Evolutionary conservation across 139 green algal genomes (phyloP), one percentile per base, ranked within the genome.

Genomic region (Picochlorum sp.): DNA sequence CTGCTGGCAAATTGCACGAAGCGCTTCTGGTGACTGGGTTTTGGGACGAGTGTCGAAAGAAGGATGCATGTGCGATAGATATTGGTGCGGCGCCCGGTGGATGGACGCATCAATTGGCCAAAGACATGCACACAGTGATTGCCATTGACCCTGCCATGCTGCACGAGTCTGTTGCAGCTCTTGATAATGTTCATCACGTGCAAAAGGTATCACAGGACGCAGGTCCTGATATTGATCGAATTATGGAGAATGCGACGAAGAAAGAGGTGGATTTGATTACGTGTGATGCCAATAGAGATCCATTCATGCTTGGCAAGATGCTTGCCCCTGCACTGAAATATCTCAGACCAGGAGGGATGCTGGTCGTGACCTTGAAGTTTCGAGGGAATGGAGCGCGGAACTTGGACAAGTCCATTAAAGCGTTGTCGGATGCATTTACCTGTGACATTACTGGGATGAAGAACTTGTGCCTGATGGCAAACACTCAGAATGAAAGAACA

Each of bases 51-150:
- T 21, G 24, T 23, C 34, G 34, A 4, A 41, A 14, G 34, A 41
- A 11, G 8, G 63, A 28, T 32, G 64, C 16, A 18, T 0, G 9
- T 62, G 66, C 57, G 6, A 34, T 73, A 14, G 56, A 73, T 62
- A 58, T 61, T n/a, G 66, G 66, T 44, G 66, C 66, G 9, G 66
- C 66, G n/a, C 66, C 66, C n/a, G 66, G 66, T 26, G 66, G 66
- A 10, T 73, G 66, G 66, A 73, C 66, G 4, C 28, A 41, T 10
- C 4, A 38, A n/a, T 30, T 73, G 30, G 57, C 57, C 26, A 4
- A 65, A 52, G 10, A 16, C 7, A 44, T 61, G 21, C 34, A 45
- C 13, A 49, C 11, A 14, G 66, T 73, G n/a, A 49, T 73, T 11
- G 66, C 66, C 10, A 45, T 73, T 15, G 66, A 73, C 23, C 66